Evolutionary conservation across 108 stramenopile genomes (phyloP), one percentile per base, ranked within the genome.

Genomic region (Skeletonema marinoi): DNA sequence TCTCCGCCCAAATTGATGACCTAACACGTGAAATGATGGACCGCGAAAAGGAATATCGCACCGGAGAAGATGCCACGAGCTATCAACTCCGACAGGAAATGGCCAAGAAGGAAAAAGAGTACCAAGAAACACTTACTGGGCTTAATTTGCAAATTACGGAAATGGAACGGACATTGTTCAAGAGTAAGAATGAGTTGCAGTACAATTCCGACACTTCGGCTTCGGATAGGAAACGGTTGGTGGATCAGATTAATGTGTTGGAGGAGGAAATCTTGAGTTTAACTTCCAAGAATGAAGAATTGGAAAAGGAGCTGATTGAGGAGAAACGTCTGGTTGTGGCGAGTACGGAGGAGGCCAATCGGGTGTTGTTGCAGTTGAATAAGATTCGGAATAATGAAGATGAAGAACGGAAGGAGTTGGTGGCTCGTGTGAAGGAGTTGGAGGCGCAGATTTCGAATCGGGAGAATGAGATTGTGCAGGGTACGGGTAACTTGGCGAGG

Each of bases 241-340:
- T 29, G 21, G 70, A 54, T n/a, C 74, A 64, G 19, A 75, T 82
- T 50, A 70, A 74, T 32, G 5, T 32, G n/a, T 38, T 82, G 62
- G 81, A 82, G 61, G 74, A 67, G 16, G 74, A 74, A 38, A 74
- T 74, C 36, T 19, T 25, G 3, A 65, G 19, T 44, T 65, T 78
- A 31, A 25, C 58, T 1, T 56, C 68, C 6, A 58, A 42, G 1
- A 78, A 69, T 65, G 46, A 70, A 65, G 74, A 82, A 33, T 72
- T 82, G 74, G 81, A 82, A 54, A 70, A 65, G 59, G 81, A 82
- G 32, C 33, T 82, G 21, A 65, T 75, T 29, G 68, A 82, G 54
- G 74, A 82, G 54, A 82, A 75, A 48, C 62, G 69, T 14, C 17
- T 67, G 11, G 70, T 82, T 4, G 74, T 82, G 32, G 58, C 74